Conservation (phyloP, 768 basidiomycete genomes). For the Gyrodon lividus region DNA sequence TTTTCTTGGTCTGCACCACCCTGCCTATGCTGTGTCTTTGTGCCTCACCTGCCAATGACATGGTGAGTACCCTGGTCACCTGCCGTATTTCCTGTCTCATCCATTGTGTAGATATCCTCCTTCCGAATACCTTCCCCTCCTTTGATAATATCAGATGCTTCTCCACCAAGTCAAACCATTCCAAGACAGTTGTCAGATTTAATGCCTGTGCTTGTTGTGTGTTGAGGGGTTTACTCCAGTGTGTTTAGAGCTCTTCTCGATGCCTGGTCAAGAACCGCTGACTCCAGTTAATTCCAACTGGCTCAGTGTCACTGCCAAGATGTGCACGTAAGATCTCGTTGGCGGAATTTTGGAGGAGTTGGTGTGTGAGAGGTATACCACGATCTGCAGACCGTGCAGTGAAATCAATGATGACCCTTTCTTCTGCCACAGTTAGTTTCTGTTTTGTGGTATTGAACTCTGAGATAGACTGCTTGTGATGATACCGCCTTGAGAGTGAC, state of each 20-base stretch:
- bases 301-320: neutral
- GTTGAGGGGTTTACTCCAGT: conserved; percentile 34
- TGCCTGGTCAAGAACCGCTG: conserved; percentile 28
- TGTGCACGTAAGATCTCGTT: neutral
- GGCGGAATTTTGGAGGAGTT: conserved; percentile 4
- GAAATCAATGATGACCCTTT: no score
- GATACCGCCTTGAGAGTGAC: no score
- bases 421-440: no score
- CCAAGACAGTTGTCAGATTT: conserved; percentile 28
- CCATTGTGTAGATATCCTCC: conserved; percentile 34
- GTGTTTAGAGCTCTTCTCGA: conserved; percentile 28
- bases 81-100: conserved; percentile 27
- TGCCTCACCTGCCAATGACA: conserved; percentile 12
- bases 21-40: conserved; percentile 32
- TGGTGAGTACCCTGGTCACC: conserved; percentile 4
- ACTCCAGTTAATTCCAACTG: conserved; percentile 31
- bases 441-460: no score
- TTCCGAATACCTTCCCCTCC: conserved; percentile 1
- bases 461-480: neutral
- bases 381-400: no score
- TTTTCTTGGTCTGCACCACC: conserved; percentile 34
- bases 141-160: conserved; percentile 14
- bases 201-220: conserved; percentile 28
- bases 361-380: no score
- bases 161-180: conserved; percentile 37